Evolutionary conservation across 176 grass and related monocot species (phyloP).

Genomic region (Poa annua): DNA sequence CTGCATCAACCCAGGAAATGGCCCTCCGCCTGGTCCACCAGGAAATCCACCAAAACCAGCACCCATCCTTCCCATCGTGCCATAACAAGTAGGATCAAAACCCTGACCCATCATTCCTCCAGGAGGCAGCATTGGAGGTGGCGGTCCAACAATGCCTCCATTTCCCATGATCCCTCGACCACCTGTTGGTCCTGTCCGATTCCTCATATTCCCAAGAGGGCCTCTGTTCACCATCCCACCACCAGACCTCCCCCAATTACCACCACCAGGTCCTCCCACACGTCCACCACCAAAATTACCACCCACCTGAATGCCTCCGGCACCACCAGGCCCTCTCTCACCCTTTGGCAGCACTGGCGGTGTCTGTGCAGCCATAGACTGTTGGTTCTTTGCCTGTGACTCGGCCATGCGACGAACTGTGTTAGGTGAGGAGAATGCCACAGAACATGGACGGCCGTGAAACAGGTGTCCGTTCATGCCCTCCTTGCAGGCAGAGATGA

Average conservation of each 20-base stretch:
- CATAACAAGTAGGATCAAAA: conserved; percentile 82
- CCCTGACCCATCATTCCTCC: conserved; percentile 78
- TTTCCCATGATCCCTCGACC: conserved; percentile 76
- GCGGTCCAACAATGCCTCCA: conserved; percentile 66
- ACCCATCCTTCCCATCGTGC: conserved; percentile 81
- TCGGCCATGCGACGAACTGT: conserved; percentile 73
- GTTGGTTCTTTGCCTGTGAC: conserved; percentile 68
- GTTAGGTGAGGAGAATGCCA: conserved; percentile 64
- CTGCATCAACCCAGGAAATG: conserved; percentile 85
- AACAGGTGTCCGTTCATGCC: conserved; percentile 76
- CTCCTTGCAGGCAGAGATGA: conserved; percentile 65
- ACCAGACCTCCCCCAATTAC: conserved; percentile 61
- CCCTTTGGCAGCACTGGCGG: conserved; percentile 52
- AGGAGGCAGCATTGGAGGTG: conserved; percentile 66
- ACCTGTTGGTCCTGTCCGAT: conserved; percentile 59
- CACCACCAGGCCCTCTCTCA: conserved; percentile 52
- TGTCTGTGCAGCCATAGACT: conserved; percentile 51
- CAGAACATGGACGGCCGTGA: conserved; percentile 74
- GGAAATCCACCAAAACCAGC: conserved; percentile 77
- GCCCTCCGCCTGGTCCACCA: conserved; percentile 58
- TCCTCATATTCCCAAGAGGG: conserved; percentile 66
- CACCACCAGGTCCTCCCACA: conserved; percentile 46
- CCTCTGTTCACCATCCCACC: conserved; percentile 70
- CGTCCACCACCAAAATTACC: conserved; percentile 62
- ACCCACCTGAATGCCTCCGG: conserved; percentile 41